Conservation (phyloP, 805 yeast species). For the Candida cerambycidarum region DNA sequence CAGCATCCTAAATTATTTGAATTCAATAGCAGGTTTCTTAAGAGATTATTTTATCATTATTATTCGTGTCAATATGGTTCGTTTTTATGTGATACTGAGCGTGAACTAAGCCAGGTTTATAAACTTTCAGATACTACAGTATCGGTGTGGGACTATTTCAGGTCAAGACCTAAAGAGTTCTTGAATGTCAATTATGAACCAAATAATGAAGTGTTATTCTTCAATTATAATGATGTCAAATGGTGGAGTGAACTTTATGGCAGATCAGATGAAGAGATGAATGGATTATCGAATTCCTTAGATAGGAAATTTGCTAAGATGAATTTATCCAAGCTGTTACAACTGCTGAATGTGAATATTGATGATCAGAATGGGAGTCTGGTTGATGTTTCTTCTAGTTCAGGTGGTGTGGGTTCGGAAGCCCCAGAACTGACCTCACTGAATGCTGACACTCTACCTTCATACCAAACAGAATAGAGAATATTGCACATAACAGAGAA, state of each 20-base stretch:
- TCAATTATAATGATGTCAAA: slow-evolving; percentile 59
- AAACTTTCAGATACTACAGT: slow-evolving; percentile 53
- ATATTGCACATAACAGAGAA: too few species aligned
- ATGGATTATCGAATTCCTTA: slow-evolving; percentile 39
- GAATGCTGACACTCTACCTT: too few species aligned
- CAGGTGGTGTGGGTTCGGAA: not conserved
- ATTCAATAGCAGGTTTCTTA: slow-evolving; percentile 82
- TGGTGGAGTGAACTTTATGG: slow-evolving; percentile 94
- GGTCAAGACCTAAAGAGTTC: slow-evolving; percentile 72
- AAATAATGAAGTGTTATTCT: slow-evolving; percentile 49
- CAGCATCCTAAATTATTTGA: slow-evolving; percentile 78
- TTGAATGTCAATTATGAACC: slow-evolving; percentile 47
- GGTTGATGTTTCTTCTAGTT: not conserved
- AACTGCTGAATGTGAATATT: too few species aligned
- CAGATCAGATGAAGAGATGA: slow-evolving; percentile 58
- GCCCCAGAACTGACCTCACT: too few species aligned
- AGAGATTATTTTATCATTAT: slow-evolving; percentile 81
- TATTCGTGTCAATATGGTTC: slow-evolving; percentile 96
- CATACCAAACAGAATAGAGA: too few species aligned
- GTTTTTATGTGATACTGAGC: slow-evolving; percentile 74
- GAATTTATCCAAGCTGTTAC: slow-evolving; percentile 14
- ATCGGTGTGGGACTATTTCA: slow-evolving; percentile 92
- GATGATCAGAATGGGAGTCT: not conserved
- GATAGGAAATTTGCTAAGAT: slow-evolving; percentile 43
- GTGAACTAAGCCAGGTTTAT: slow-evolving; percentile 46